Evolutionary conservation across 1,139 yeast species (phyloP).

Genomic region (Kurtzmaniella quercitrusa): DNA sequence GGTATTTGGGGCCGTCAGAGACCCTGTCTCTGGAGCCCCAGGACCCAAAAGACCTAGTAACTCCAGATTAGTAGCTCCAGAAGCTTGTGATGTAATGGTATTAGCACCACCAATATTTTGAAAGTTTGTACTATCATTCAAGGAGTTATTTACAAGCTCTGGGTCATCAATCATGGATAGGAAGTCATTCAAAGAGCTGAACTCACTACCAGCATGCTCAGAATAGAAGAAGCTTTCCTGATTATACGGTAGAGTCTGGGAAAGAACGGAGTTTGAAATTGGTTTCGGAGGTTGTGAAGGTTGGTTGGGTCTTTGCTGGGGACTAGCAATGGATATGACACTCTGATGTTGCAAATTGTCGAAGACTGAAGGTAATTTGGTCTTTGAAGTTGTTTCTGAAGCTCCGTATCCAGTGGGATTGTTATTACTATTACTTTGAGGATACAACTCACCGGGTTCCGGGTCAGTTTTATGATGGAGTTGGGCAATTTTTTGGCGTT

Average conservation of each 20-base stretch:
- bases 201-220: constrained; percentile 92
- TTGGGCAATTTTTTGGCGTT: constrained; percentile 36
- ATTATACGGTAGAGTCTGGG: constrained; percentile 46
- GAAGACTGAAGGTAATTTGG: neutral
- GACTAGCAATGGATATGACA: constrained; percentile 1
- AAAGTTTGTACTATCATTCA: constrained; percentile 28
- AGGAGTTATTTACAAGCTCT: constrained; percentile 50
- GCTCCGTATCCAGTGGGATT: constrained; percentile 1
- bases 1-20: constrained; percentile 10
- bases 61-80: constrained; percentile 1
- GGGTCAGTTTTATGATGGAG: constrained; percentile 13
- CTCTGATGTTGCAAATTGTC: neutral
- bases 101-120: neutral
- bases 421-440: too few species aligned
- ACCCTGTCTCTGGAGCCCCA: constrained; percentile 16
- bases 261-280: constrained; percentile 26
- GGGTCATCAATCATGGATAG: constrained; percentile 89
- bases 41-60: constrained; percentile 8
- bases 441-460: neutral
- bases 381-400: constrained; percentile 9
- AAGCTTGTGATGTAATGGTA: constrained; percentile 5
- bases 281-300: constrained; percentile 11
- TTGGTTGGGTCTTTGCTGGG: constrained; percentile 3
- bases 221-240: constrained; percentile 80
- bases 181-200: constrained; percentile 85